These are phyloP conservation scores for Ogataea ramenticola DNA, from an alignment of 805 yeast genomes.

Conservation along the genomic window DNA sequence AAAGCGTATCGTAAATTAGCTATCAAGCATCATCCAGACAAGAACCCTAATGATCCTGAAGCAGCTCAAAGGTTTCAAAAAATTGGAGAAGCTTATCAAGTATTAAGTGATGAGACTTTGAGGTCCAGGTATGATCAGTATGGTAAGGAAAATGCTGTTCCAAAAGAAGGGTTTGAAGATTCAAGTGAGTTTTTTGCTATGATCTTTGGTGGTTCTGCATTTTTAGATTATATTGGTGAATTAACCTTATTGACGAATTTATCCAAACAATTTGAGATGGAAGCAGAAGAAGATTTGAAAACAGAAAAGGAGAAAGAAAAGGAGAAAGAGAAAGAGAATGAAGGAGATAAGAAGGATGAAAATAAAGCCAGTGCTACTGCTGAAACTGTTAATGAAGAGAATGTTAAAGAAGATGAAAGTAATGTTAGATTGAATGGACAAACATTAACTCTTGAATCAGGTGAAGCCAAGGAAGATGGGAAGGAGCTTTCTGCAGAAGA, in stretches of 20 bases:
- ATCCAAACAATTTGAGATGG: slow-evolving; percentile 45
- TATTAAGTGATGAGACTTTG: slow-evolving; percentile 64
- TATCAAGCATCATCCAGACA: slow-evolving; percentile 88
- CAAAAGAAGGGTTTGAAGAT: slow-evolving; percentile 71
- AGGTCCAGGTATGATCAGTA: slow-evolving; percentile 73
- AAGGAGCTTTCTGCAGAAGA: slow-evolving; percentile 20
- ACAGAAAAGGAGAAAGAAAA: not conserved
- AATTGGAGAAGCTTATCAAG: slow-evolving; percentile 65
- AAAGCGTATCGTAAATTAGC: slow-evolving; percentile 92
- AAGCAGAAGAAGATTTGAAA: slow-evolving; percentile 20
- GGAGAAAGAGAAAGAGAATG: not conserved
- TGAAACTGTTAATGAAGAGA: not conserved
- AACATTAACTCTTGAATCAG: slow-evolving; percentile 32
- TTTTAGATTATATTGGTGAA: slow-evolving; percentile 75
- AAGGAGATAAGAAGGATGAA: not conserved
- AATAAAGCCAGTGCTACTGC: no score
- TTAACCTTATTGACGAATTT: slow-evolving; percentile 60
- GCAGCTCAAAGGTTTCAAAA: slow-evolving; percentile 87
- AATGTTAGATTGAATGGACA: slow-evolving; percentile 23
- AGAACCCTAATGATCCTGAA: slow-evolving; percentile 87
- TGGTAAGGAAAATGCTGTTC: slow-evolving; percentile 73
- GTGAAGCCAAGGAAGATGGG: slow-evolving; percentile 7
- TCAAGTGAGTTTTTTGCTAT: slow-evolving; percentile 77
- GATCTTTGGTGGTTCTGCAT: slow-evolving; percentile 81
- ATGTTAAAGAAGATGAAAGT: no score